phyloP scores from a whole-genome alignment of 2,329 filamentous ascomycete genomes.

The Phialophora expanda region DNA sequence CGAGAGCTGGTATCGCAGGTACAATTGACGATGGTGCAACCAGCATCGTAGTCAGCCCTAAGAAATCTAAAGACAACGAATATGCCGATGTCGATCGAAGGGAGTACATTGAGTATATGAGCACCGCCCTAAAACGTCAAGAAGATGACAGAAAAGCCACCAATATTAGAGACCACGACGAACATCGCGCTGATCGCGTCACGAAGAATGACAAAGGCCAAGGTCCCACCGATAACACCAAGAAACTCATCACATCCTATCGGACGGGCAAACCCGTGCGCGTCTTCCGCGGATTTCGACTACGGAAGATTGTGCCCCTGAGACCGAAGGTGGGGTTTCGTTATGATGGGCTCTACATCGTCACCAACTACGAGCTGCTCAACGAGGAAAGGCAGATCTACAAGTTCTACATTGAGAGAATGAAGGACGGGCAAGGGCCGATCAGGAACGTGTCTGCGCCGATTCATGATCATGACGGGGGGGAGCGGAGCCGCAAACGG shows the following conservation, averaged over 20 bases:
- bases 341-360: conserved; percentile 63
- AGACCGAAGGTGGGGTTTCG: conserved; percentile 57
- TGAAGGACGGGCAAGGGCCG: conserved; percentile 47
- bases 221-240: conserved; percentile 47
- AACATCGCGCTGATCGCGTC: conserved; percentile 8
- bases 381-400: conserved; percentile 52
- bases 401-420: conserved; percentile 56
- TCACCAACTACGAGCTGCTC: conserved; percentile 48
- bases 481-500: not conserved
- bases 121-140: conserved; percentile 49
- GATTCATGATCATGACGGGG: not conserved
- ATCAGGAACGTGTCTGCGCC: conserved; percentile 24
- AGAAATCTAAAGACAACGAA: conserved; percentile 40
- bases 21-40: conserved; percentile 54
- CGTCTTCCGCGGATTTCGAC: conserved; percentile 55
- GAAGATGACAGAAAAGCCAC: conserved; percentile 36
- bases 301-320: conserved; percentile 46
- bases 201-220: conserved; percentile 34
- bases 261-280: conserved; percentile 51
- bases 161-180: conserved; percentile 30
- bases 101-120: conserved; percentile 58
- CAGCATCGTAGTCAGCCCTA: conserved; percentile 59
- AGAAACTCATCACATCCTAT: conserved; percentile 50
- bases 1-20: conserved; percentile 55
- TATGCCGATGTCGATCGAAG: conserved; percentile 57